Conservation (phyloP, 129 eudicot species). For the Centrapalus pauciflorus region DNA sequence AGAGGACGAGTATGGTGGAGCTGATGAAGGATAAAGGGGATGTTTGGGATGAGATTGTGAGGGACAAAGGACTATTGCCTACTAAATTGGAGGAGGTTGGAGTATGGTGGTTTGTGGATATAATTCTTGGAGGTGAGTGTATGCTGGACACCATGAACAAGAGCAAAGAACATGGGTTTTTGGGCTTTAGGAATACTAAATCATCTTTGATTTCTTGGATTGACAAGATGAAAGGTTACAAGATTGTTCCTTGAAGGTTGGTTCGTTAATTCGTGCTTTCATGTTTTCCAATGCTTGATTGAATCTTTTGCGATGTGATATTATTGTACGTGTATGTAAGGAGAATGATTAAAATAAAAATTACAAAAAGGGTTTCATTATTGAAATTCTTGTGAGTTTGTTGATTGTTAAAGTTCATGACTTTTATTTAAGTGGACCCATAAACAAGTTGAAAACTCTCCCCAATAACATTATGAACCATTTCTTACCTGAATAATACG, state of each 20-base stretch:
- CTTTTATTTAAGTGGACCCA: too few species aligned
- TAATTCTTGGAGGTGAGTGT: conserved; percentile 21
- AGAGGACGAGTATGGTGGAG: conserved; percentile 44
- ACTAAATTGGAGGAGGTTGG: conserved; percentile 72
- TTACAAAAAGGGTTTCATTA: conserved; percentile 1
- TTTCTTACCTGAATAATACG: too few species aligned
- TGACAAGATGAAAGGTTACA: conserved; percentile 61
- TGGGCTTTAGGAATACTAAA: conserved; percentile 68
- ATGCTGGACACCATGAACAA: conserved; percentile 66
- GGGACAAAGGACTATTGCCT: conserved; percentile 39
- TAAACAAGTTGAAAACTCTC: too few species aligned
- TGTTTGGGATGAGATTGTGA: conserved; percentile 85
- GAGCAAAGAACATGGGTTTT: conserved; percentile 87
- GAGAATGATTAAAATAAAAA: conserved; percentile 24
- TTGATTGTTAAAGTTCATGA: too few species aligned
- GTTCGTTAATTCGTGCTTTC: neutral
- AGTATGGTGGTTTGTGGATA: conserved; percentile 72
- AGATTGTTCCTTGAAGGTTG: conserved; percentile 52
- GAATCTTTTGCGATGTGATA: neutral
- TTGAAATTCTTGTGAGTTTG: neutral
- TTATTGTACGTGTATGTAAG: conserved; percentile 20
- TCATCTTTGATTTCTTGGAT: conserved; percentile 63
- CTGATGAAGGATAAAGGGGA: conserved; percentile 72
- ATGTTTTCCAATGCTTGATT: conserved; percentile 3
- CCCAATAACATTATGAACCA: too few species aligned